Conservation (phyloP, 2,329 filamentous ascomycete species). For the Trichophyton mentagrophytes region DNA sequence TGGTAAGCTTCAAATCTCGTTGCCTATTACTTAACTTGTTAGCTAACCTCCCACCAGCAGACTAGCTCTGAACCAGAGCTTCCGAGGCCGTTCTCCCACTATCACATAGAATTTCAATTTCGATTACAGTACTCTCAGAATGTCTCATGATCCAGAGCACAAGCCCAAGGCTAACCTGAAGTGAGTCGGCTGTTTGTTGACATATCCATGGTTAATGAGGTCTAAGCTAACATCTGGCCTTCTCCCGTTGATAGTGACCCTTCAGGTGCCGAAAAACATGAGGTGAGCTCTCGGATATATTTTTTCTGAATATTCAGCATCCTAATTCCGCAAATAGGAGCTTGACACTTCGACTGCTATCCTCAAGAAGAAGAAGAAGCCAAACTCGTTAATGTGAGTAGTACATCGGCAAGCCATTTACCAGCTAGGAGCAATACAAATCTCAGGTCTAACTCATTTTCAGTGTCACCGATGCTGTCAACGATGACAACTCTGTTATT, state of each 20-base stretch:
- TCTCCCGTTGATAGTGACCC: constrained; percentile 52
- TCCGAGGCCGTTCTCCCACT: constrained; percentile 12
- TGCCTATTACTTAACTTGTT: background rate
- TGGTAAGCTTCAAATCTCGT: background rate
- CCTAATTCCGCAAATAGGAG: constrained; percentile 42
- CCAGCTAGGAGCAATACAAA: background rate
- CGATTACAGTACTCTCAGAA: constrained; percentile 36
- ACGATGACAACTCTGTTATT: constrained; percentile 99
- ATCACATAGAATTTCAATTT: constrained; percentile 19
- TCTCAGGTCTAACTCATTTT: constrained; percentile 21
- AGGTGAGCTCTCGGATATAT: constrained; percentile 45
- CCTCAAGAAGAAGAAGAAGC: constrained; percentile 99
- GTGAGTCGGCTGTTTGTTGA: constrained; percentile 42
- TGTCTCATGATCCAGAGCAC: constrained; percentile 56
- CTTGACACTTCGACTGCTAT: constrained; percentile 93
- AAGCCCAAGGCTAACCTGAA: constrained; percentile 63
- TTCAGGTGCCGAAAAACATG: constrained; percentile 76
- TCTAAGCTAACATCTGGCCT: background rate
- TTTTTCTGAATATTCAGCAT: constrained; percentile 15
- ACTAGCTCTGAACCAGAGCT: background rate
- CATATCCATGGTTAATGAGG: constrained; percentile 11
- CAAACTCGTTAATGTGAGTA: constrained; percentile 88
- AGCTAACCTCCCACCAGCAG: background rate
- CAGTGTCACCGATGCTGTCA: constrained; percentile 94
- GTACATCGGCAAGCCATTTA: background rate